Evolutionary conservation across 768 basidiomycete species (phyloP), one percentile per base, ranked within the genome.

Genomic region (Podaxis sp.): DNA sequence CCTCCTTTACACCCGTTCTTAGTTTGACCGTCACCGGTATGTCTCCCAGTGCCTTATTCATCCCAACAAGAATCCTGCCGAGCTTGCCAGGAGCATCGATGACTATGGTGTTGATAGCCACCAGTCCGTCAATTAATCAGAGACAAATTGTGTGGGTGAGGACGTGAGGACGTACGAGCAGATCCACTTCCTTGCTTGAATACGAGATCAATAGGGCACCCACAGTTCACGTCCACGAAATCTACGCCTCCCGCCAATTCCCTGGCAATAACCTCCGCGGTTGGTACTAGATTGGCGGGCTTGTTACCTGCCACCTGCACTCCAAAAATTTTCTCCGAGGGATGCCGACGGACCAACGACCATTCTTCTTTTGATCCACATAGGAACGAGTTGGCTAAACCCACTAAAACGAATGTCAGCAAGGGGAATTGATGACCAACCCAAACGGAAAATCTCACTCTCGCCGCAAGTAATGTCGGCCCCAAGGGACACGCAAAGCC

Each of bases 401-500:
- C 95, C 96, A 98, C 90, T 92, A 54, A 13, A 58, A n/a, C 42
- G 52, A 54, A 54, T 40, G 44, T 13, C 19, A 57, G 24, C 40
- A 39, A 61, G 44, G 22, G 57, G 52, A 22, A 56, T 13, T 48
- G 67, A 30, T 51, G n/a, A 61, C 24, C 26, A 33, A 42, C 28
- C 9, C 26, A 59, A 52, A 61, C 39, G 11, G 8, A 3, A 38
- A 28, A 60, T 70, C 83, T 59, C 69, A 92, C 90, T 98, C 75
- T 98, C 96, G 26, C 95, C 94, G 66, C 93, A 95, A 2, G 95
- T 96, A 68, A 99, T 97, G 66, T 96, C 95, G 2, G 91, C 94
- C 13, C 96, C 96, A 63, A 90, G 87, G 26, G 84, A 79, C 8
- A 92, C 88, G 68, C 95, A 97, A 6, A 99, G 76, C 11, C 96